These are phyloP conservation scores for Onygenales sp. DNA, from an alignment of 2,329 filamentous ascomycete genomes.

Conservation along the genomic window DNA sequence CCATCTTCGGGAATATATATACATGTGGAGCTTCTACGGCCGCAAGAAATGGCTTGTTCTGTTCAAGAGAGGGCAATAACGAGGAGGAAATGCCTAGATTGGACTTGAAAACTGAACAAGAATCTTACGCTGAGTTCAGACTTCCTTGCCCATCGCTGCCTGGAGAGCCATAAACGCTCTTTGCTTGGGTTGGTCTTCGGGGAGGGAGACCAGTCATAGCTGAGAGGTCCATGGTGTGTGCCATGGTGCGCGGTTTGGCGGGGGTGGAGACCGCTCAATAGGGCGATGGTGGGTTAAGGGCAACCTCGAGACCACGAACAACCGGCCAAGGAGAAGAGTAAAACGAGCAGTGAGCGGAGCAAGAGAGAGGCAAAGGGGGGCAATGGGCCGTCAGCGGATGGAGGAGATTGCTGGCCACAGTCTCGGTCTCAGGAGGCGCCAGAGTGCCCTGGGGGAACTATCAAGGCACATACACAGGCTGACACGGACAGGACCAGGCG, in stretches of 20 bases:
- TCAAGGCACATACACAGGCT: background rate
- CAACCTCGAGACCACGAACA: background rate
- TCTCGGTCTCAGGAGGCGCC: background rate
- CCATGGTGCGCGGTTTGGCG: background rate
- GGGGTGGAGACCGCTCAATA: background rate
- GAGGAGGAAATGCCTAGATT: background rate
- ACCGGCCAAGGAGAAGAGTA: background rate
- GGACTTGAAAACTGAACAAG: background rate
- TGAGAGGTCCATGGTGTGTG: conserved; percentile 12
- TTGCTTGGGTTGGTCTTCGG: conserved; percentile 6
- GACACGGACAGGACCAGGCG: background rate
- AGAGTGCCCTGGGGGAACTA: background rate
- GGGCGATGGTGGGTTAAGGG: background rate
- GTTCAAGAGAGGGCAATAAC: background rate
- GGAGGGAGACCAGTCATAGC: conserved; percentile 10
- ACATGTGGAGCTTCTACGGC: background rate
- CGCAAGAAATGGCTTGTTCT: background rate
- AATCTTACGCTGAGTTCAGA: background rate
- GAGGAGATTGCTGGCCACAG: background rate
- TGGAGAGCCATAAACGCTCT: conserved; percentile 2
- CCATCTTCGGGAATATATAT: background rate
- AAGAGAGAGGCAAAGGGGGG: background rate
- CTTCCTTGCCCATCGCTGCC: conserved; percentile 2
- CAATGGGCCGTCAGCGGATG: background rate
- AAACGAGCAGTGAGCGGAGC: background rate